Conservation (phyloP, 148 eudicot species). For the Rhododendron vialii region DNA sequence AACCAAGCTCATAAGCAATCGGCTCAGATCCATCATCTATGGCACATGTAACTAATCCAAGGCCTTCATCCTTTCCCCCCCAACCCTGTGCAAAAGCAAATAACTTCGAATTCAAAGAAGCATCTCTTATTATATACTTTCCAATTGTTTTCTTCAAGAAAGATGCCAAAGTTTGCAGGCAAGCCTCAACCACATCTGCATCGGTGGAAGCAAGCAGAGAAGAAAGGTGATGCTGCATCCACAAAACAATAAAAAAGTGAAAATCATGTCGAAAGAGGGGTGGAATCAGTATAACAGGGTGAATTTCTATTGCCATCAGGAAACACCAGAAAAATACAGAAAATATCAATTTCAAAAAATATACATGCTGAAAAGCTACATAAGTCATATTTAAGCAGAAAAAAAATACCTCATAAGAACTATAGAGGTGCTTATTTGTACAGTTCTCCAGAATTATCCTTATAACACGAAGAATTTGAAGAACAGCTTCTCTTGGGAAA, state of each 20-base stretch:
- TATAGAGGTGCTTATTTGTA: slow-evolving; percentile 87
- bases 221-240: slow-evolving; percentile 79
- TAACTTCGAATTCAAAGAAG: slow-evolving; percentile 70
- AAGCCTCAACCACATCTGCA: slow-evolving; percentile 90
- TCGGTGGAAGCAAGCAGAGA: slow-evolving; percentile 85
- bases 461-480: slow-evolving; percentile 79
- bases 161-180: slow-evolving; percentile 86
- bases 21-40: slow-evolving; percentile 66
- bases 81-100: slow-evolving; percentile 96
- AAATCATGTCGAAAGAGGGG: not conserved
- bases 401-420: slow-evolving; percentile 76
- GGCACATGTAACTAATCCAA: slow-evolving; percentile 86
- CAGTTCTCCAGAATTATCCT: slow-evolving; percentile 88
- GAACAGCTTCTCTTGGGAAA: slow-evolving; percentile 92
- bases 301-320: not conserved
- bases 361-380: not conserved
- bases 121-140: slow-evolving; percentile 70
- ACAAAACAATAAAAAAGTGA: not conserved
- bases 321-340: not conserved
- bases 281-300: not conserved
- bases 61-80: slow-evolving; percentile 99
- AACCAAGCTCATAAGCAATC: slow-evolving; percentile 59
- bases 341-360: too few relatives aligned
- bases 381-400: not conserved
- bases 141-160: slow-evolving; percentile 87